Conservation (phyloP, 2,329 filamentous ascomycete genomes). For the Leptographium wingfieldii region DNA sequence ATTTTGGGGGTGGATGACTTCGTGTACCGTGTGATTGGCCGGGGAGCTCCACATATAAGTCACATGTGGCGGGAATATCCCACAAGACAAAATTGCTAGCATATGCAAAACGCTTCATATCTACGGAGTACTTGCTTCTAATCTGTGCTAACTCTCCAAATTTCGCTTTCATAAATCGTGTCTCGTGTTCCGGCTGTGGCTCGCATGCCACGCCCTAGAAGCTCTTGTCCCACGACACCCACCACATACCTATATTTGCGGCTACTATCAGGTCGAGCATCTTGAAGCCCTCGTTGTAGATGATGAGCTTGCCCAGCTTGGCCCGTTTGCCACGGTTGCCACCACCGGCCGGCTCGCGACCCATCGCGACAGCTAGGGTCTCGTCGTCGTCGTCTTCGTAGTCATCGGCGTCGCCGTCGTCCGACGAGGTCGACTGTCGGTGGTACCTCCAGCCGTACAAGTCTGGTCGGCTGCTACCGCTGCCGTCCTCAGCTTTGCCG, state of each 20-base stretch:
- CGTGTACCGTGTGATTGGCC: conserved; percentile 11
- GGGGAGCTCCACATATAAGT: background rate
- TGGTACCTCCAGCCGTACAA: conserved; percentile 23
- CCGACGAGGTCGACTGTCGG: background rate
- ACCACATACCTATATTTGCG: conserved; percentile 87
- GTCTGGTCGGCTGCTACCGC: conserved; percentile 3
- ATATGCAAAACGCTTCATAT: no score
- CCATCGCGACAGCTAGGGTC: conserved; percentile 46
- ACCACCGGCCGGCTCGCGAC: conserved; percentile 73
- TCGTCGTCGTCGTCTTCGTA: conserved; percentile 21
- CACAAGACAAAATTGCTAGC: no score
- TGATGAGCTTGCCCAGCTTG: conserved; percentile 86
- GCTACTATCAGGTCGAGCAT: conserved; percentile 92
- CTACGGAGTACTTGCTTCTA: no score
- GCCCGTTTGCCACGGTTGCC: conserved; percentile 75
- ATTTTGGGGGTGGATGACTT: conserved; percentile 13
- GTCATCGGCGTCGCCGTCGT: conserved; percentile 20
- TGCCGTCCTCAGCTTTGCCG: background rate
- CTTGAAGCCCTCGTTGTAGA: conserved; percentile 80
- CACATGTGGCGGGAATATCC: no score
- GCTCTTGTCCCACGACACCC: conserved; percentile 66
- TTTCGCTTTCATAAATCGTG: background rate
- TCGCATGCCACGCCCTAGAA: conserved; percentile 13
- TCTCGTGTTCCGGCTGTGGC: background rate
- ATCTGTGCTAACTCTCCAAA: background rate